These are phyloP conservation scores for Cryphonectria nitschkei DNA, from an alignment of 2,329 filamentous ascomycete genomes.

Conservation along the genomic window DNA sequence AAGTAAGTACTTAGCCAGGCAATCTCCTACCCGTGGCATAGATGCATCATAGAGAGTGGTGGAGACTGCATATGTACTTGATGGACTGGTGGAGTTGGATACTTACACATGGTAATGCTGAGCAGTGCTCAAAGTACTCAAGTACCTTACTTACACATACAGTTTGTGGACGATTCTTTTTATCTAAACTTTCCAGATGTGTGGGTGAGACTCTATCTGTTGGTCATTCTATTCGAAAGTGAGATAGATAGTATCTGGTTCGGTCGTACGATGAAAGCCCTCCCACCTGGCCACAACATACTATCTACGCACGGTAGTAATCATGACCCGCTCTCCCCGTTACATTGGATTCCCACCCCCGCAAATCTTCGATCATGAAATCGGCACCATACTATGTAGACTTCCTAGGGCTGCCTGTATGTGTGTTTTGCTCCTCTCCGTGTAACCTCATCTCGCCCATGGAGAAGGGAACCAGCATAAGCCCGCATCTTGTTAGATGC, in stretches of 20 bases:
- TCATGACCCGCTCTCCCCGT: neutral
- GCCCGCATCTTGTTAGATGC: constrained; percentile 4
- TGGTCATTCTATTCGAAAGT: neutral
- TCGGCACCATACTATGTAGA: neutral
- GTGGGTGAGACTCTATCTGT: neutral
- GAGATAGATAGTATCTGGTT: neutral
- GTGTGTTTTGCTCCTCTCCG: neutral
- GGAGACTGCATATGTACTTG: too few relatives aligned
- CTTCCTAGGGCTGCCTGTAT: neutral
- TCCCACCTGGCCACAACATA: constrained; percentile 1
- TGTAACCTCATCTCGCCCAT: constrained; percentile 22
- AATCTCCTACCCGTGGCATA: neutral
- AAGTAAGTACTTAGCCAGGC: too few relatives aligned
- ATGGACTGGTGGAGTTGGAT: too few relatives aligned
- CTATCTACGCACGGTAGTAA: constrained; percentile 5
- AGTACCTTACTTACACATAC: too few relatives aligned
- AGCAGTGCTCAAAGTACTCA: too few relatives aligned
- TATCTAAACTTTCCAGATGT: too few relatives aligned
- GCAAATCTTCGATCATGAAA: neutral
- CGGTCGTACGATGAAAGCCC: constrained; percentile 20
- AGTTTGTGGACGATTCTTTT: too few relatives aligned
- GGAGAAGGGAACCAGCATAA: constrained; percentile 15
- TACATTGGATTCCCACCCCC: neutral
- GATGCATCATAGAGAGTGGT: neutral
- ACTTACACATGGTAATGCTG: too few relatives aligned